Percentiles rank a stretch among this genome's conserved stretches.
phyloP scores from a whole-genome alignment of 1,284 basidiomycete species.

The Pulchroboletus neoregius region DNA sequence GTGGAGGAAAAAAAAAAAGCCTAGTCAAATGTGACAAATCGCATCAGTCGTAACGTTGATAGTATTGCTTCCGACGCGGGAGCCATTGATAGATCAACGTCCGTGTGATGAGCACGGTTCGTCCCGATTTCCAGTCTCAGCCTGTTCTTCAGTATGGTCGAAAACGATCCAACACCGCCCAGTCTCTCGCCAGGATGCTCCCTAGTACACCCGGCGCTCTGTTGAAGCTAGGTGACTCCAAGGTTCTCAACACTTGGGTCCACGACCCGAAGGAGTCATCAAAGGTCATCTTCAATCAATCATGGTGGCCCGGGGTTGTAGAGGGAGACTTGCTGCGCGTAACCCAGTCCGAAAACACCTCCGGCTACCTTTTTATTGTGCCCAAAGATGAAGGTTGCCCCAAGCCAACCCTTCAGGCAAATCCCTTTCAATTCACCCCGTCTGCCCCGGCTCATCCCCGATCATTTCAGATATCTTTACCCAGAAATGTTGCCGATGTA shows the following conservation, averaged over 20 bases:
- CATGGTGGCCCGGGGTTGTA: slow-evolving; percentile 68
- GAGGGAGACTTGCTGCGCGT: slow-evolving; percentile 71
- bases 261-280: slow-evolving; percentile 62
- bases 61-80: background rate
- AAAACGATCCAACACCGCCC: slow-evolving; percentile 67
- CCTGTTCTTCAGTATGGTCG: slow-evolving; percentile 48
- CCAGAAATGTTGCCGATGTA: slow-evolving; percentile 62
- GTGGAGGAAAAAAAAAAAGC: background rate
- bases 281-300: slow-evolving; percentile 62
- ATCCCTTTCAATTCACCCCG: slow-evolving; percentile 4
- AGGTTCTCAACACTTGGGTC: slow-evolving; percentile 65
- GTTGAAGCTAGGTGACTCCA: slow-evolving; percentile 58
- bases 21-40: slow-evolving; percentile 2
- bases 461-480: slow-evolving; percentile 60
- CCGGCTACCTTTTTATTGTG: slow-evolving; percentile 62
- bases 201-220: slow-evolving; percentile 33
- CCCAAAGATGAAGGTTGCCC: slow-evolving; percentile 56
- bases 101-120: slow-evolving; percentile 48
- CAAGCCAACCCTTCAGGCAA: slow-evolving; percentile 65
- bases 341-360: slow-evolving; percentile 40
- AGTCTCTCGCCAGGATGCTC: slow-evolving; percentile 51
- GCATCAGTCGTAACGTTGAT: background rate
- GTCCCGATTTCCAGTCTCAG: slow-evolving; percentile 53
- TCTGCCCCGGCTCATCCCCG: slow-evolving; percentile 8
- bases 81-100: background rate